These are phyloP conservation scores for Pinus tabuliformis DNA, from an alignment of 75 land plant species.

Conservation along the genomic window DNA sequence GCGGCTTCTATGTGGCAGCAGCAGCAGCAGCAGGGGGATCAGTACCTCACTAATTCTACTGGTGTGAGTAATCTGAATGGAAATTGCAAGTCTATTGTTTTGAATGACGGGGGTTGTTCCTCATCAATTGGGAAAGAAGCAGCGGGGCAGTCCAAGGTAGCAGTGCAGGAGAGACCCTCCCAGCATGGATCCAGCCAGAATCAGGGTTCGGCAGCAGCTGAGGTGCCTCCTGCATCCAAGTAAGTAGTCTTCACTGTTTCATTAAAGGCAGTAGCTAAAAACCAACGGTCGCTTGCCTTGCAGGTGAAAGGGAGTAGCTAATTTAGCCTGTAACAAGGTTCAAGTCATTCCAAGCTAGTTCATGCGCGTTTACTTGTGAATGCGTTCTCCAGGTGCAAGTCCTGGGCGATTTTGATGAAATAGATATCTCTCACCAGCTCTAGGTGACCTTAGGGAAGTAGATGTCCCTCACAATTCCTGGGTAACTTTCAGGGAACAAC, in stretches of 20 bases:
- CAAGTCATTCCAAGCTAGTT: too few relatives aligned
- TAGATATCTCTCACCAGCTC: too few relatives aligned
- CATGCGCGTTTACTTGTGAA: too few relatives aligned
- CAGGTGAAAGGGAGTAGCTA: not conserved
- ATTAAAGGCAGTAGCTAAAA: not conserved
- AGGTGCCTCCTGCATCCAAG: conserved; percentile 2
- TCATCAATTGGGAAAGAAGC: not conserved
- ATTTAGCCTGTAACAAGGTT: not conserved
- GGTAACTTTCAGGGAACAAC: too few relatives aligned
- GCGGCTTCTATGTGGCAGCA: not conserved
- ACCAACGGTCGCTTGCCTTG: not conserved
- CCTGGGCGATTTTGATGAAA: too few relatives aligned
- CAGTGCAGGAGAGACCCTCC: not conserved
- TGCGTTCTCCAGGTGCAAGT: too few relatives aligned
- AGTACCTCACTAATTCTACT: not conserved
- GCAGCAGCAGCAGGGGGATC: not conserved
- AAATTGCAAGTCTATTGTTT: not conserved
- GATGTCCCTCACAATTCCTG: too few relatives aligned
- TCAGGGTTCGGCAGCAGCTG: not conserved
- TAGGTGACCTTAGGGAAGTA: too few relatives aligned
- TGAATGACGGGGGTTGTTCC: not conserved
- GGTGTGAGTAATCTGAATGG: not conserved
- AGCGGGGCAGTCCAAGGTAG: not conserved
- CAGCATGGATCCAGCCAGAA: not conserved
- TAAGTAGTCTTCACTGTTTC: not conserved